Percentiles rank a stretch among this genome's conserved stretches.
phyloP scores from a whole-genome alignment of 2,329 filamentous ascomycete genomes.

The Mollisia scopiformis region DNA sequence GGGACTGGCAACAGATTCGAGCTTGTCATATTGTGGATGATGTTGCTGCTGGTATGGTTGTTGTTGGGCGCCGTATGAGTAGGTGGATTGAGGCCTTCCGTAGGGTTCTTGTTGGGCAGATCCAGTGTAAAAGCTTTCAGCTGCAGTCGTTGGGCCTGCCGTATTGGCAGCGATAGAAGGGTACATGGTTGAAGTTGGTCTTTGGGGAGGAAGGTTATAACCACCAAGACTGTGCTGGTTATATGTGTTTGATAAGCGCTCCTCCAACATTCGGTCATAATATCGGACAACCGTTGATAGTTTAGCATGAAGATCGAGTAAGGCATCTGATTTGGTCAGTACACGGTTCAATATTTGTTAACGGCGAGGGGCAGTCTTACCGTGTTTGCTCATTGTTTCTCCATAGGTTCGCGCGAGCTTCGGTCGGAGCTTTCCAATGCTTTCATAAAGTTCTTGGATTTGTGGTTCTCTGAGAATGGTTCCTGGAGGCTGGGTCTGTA shows the following conservation, averaged over 20 bases:
- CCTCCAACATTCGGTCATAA: conserved; percentile 97
- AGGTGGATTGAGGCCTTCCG: conserved; percentile 52
- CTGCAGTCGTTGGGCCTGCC: conserved; percentile 51
- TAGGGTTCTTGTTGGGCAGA: conserved; percentile 57
- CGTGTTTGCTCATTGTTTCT: conserved; percentile 99
- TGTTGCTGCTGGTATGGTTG: conserved; percentile 51
- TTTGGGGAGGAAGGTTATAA: conserved; percentile 58
- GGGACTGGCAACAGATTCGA: conserved; percentile 26
- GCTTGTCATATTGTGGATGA: conserved; percentile 40
- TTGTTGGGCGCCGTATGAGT: conserved; percentile 51
- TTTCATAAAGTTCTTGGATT: conserved; percentile 97
- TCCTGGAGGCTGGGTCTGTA: conserved; percentile 93
- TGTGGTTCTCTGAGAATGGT: conserved; percentile 97
- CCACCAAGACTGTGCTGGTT: conserved; percentile 74
- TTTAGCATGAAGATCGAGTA: conserved; percentile 93
- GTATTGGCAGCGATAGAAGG: conserved; percentile 65
- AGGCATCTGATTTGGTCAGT: conserved; percentile 68
- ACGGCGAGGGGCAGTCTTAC: conserved; percentile 54
- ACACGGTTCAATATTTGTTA: neutral
- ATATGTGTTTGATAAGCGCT: conserved; percentile 90
- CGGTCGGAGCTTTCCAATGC: conserved; percentile 88
- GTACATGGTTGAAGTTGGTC: conserved; percentile 65
- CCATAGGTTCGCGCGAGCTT: conserved; percentile 95
- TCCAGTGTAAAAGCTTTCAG: conserved; percentile 83
- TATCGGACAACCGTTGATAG: conserved; percentile 95